These are phyloP conservation scores for Yarrowia bubula DNA, from an alignment of 805 yeast species.

Conservation along the genomic window DNA sequence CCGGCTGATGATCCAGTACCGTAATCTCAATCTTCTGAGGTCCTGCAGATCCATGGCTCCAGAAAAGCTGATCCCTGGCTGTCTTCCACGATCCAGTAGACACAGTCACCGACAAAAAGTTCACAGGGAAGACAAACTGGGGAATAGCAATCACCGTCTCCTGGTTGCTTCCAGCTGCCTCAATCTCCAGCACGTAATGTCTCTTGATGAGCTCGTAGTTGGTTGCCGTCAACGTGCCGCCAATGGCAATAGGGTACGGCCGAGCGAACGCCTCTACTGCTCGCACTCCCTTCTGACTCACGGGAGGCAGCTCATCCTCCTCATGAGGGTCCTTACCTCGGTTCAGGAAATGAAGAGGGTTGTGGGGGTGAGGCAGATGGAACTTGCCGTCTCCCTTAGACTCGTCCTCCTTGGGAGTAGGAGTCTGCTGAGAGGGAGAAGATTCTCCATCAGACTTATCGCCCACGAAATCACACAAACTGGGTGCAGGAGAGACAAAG, in stretches of 20 bases:
- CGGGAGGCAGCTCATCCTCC: conserved; percentile 3
- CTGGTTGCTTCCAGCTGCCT: conserved; percentile 24
- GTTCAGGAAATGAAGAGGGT: conserved; percentile 6
- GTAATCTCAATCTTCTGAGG: conserved; percentile 24
- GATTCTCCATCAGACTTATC: background rate
- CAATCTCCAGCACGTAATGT: conserved; percentile 50
- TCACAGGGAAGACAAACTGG: conserved; percentile 6
- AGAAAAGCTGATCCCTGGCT: background rate
- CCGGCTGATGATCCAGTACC: background rate
- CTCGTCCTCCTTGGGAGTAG: background rate
- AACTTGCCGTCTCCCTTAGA: background rate
- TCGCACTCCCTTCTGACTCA: conserved; percentile 10
- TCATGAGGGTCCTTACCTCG: conserved; percentile 3
- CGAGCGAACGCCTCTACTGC: conserved; percentile 60
- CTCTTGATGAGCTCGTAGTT: conserved; percentile 57
- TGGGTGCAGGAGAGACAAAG: conserved; percentile 14
- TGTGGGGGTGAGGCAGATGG: conserved; percentile 4
- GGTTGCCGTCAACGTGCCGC: conserved; percentile 55
- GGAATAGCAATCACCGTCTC: conserved; percentile 13
- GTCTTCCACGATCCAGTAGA: conserved; percentile 15
- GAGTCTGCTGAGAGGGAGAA: background rate
- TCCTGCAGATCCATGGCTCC: conserved; percentile 26
- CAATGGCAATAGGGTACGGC: conserved; percentile 66
- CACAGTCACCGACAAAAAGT: background rate
- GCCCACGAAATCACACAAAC: conserved; percentile 1